Evolutionary conservation across 495 filamentous ascomycete species (phyloP), one percentile per base, ranked within the genome.

Genomic region (Lasiosphaeriaceae sp.): DNA sequence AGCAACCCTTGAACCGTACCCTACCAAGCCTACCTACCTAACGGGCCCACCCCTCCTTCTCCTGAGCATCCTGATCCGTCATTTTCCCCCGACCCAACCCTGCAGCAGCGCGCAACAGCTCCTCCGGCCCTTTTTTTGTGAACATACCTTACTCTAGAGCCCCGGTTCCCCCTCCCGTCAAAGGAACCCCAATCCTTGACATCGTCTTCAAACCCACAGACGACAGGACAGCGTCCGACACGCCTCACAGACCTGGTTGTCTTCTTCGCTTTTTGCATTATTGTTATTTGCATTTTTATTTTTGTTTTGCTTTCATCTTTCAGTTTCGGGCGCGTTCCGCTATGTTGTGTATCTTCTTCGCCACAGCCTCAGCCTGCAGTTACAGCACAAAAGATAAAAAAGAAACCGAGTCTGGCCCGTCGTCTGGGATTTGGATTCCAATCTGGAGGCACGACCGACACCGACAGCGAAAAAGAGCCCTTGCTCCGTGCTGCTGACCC

Each of bases 351-450:
- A 5, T 43, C 39, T 37, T 8, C 2, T 37, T 9, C n/a, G 39
- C 39, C 39, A 14, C 34, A 37, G 34, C 34, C 14, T 8, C 34
- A 12, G 7, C 14, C n/a, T 7, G 8, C 41, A 34, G 43, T 59
- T 31, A 50, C n/a, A 26, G 51, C 46, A 49, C 23, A 47, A 52
- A 41, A 21, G 35, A 29, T 34, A 54, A 43, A 53, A 43, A 53
- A 20, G 24, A 58, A 23, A 16, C n/a, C n/a, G 20, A 53, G 39
- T 24, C 20, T 49, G 51, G 39, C 39, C 39, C 39, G 39, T 17
- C 39, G 5, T 59, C 50, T 49, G 50, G 50, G 50, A 59, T 59
- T 59, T 54, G 56, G 50, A 31, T 31, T 31, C 26, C 4, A 3
- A 31, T 31, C 9, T 31, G 26, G 26, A 31, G 7, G 21, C 21